phyloP scores from a whole-genome alignment of 768 basidiomycete genomes.

The Strobilomyces confusus region DNA sequence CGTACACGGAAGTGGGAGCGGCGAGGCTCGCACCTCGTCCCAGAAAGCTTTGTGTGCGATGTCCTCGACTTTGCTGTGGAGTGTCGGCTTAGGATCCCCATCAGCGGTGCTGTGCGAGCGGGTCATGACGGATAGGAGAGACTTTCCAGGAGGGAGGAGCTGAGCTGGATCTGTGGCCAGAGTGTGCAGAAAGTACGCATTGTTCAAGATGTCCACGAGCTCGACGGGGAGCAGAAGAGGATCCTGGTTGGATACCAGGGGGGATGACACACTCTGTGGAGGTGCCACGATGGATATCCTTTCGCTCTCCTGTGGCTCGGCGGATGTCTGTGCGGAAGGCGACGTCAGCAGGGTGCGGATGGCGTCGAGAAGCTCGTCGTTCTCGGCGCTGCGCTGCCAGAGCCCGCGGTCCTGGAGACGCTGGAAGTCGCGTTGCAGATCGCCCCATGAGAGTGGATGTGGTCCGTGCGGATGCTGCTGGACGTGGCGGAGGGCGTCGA shows the following conservation, averaged over 20 bases:
- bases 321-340: neutral
- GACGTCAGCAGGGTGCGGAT: constrained; percentile 17
- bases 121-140: constrained; percentile 60
- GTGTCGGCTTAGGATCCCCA: constrained; percentile 25
- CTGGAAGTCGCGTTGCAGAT: constrained; percentile 17
- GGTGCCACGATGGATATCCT: constrained; percentile 16
- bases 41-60: constrained; percentile 65
- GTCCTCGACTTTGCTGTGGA: constrained; percentile 46
- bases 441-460: constrained; percentile 22
- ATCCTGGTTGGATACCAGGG: constrained; percentile 21
- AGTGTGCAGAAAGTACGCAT: constrained; percentile 63
- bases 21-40: constrained; percentile 53
- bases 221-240: constrained; percentile 46
- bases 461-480: constrained; percentile 21
- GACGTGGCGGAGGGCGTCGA: constrained; percentile 17
- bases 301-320: neutral
- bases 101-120: constrained; percentile 16
- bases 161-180: constrained; percentile 58
- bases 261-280: constrained; percentile 11
- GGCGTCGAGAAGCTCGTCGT: constrained; percentile 26
- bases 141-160: constrained; percentile 70
- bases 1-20: constrained; percentile 2
- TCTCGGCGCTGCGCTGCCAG: constrained; percentile 25
- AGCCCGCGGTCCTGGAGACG: constrained; percentile 23
- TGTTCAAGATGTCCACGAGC: constrained; percentile 52